Evolutionary conservation across 2,329 filamentous ascomycete species (phyloP).

Genomic region (Teratosphaeria zuluensis): DNA sequence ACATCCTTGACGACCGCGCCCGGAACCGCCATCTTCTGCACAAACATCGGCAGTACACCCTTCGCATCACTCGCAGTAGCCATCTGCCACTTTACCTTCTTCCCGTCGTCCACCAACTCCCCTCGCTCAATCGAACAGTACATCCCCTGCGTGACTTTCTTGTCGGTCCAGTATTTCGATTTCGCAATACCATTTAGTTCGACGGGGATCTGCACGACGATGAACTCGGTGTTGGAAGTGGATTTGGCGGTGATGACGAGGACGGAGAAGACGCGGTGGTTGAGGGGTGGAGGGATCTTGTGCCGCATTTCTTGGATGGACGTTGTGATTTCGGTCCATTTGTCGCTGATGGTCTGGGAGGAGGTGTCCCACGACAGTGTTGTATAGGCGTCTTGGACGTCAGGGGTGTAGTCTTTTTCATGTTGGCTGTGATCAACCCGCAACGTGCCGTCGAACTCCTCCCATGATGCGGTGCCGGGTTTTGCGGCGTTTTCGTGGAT

Average conservation of each 20-base stretch:
- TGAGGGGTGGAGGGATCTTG: constrained; percentile 49
- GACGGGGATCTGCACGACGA: constrained; percentile 31
- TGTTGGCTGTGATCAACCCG: constrained; percentile 48
- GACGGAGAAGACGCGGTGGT: constrained; percentile 56
- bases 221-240: constrained; percentile 10
- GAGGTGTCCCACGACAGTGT: constrained; percentile 34
- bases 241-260: constrained; percentile 47
- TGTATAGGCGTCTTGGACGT: constrained; percentile 40
- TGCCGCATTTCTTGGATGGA: constrained; percentile 57
- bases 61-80: constrained; percentile 63
- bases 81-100: constrained; percentile 63
- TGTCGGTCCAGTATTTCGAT: constrained; percentile 22
- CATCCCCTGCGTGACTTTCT: constrained; percentile 42
- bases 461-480: constrained; percentile 50
- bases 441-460: constrained; percentile 53
- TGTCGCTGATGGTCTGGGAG: constrained; percentile 12
- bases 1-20: constrained; percentile 62
- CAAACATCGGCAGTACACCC: constrained; percentile 54
- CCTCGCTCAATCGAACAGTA: constrained; percentile 60
- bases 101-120: constrained; percentile 31
- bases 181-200: constrained; percentile 25
- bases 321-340: constrained; percentile 29
- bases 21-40: constrained; percentile 56
- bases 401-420: constrained; percentile 51
- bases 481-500: constrained; percentile 46